phyloP scores from a whole-genome alignment of 192 early-diverging fungal species.

The Umbelopsis isabellina region DNA sequence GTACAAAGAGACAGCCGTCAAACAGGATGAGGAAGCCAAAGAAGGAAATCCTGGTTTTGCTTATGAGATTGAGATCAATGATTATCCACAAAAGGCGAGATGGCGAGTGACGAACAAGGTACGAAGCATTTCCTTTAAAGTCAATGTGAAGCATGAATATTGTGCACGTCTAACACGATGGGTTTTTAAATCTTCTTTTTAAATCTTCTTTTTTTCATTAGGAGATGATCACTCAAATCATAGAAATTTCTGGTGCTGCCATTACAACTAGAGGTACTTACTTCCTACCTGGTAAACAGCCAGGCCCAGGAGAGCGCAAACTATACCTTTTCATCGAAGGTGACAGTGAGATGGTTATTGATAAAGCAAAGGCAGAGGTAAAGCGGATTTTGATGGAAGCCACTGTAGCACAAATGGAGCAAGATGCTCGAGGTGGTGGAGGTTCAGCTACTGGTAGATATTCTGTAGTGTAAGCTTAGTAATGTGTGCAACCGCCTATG shows the following conservation, averaged over 20 bases:
- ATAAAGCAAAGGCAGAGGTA: slow-evolving; percentile 93
- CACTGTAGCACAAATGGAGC: slow-evolving; percentile 73
- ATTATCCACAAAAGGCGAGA: slow-evolving; percentile 94
- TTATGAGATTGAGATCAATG: slow-evolving; percentile 95
- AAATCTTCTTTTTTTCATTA: slow-evolving; percentile 25
- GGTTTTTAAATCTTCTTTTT: not conserved
- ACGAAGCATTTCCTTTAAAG: slow-evolving; percentile 18
- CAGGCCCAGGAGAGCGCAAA: slow-evolving; percentile 79
- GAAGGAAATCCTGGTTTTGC: slow-evolving; percentile 59
- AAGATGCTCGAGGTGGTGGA: slow-evolving; percentile 58
- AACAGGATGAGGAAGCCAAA: slow-evolving; percentile 33
- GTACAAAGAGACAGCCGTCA: slow-evolving; percentile 41
- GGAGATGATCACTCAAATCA: slow-evolving; percentile 92
- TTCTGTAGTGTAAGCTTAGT: slow-evolving; percentile 44
- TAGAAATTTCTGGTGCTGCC: slow-evolving; percentile 90
- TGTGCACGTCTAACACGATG: not conserved
- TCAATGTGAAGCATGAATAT: not conserved
- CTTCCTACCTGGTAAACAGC: slow-evolving; percentile 84
- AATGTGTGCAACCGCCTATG: too few species aligned
- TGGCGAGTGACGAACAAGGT: slow-evolving; percentile 94
- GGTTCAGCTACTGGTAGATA: slow-evolving; percentile 52
- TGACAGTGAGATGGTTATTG: slow-evolving; percentile 85
- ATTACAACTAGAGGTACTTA: slow-evolving; percentile 94
- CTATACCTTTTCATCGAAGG: slow-evolving; percentile 95
- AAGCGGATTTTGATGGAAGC: slow-evolving; percentile 89